These are phyloP conservation scores for Oryza coarctata DNA, from an alignment of 176 grass and related monocot genomes.

Conservation along the genomic window DNA sequence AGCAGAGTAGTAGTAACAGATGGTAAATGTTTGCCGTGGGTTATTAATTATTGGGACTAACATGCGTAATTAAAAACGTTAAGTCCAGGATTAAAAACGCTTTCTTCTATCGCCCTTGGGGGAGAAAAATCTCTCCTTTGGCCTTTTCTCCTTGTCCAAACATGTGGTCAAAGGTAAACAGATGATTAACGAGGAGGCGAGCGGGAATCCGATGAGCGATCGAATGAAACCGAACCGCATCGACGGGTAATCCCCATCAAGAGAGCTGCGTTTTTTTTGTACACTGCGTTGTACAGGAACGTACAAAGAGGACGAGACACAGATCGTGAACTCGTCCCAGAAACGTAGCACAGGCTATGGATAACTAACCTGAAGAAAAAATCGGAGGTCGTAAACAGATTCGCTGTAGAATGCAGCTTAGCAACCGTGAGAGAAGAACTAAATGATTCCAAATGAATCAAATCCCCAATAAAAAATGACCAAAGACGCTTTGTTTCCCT, in stretches of 20 bases:
- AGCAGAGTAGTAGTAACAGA: not conserved
- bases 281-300: not conserved
- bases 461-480: conserved; percentile 47
- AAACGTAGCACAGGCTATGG: not conserved
- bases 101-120: not conserved
- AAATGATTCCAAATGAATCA: not conserved
- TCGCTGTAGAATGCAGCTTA: conserved; percentile 9
- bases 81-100: conserved; percentile 1
- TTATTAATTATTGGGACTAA: conserved; percentile 27
- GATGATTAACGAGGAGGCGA: not conserved
- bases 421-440: not conserved
- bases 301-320: not conserved
- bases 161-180: conserved; percentile 27
- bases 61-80: not conserved
- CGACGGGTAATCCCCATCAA: not conserved
- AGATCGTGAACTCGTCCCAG: not conserved
- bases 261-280: not conserved
- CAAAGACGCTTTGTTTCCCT: not conserved
- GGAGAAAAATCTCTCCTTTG: conserved; percentile 52
- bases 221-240: not conserved
- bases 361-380: not conserved
- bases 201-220: not conserved
- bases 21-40: not conserved
- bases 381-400: not conserved
- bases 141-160: conserved; percentile 43